phyloP scores from a whole-genome alignment of 1,139 yeast species.

The Taphrina communis region DNA sequence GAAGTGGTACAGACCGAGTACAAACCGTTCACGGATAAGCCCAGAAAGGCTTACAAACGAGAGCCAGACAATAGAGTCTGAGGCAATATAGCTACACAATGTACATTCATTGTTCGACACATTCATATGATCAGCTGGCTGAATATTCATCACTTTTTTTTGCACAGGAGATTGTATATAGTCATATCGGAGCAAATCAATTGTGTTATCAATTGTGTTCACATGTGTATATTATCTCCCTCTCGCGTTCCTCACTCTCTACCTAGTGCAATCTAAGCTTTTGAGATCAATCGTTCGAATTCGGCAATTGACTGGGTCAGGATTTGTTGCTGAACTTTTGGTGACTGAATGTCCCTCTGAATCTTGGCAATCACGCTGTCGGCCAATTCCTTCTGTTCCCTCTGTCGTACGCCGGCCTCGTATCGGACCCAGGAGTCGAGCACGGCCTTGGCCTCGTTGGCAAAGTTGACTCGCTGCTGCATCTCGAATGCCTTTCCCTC shows the following conservation, averaged over 20 bases:
- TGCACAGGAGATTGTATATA: too few species aligned
- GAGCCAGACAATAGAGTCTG: neutral
- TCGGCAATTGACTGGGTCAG: constrained; percentile 90
- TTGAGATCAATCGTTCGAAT: constrained; percentile 60
- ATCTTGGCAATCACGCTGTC: constrained; percentile 86
- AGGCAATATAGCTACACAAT: too few species aligned
- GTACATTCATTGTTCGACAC: too few species aligned
- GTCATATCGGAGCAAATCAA: too few species aligned
- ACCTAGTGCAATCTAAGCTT: constrained; percentile 25
- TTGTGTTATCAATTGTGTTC: neutral
- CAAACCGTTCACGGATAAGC: neutral
- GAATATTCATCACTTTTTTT: too few species aligned
- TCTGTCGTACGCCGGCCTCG: constrained; percentile 94
- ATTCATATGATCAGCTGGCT: too few species aligned
- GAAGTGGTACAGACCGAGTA: constrained; percentile 15
- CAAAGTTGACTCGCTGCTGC: constrained; percentile 87
- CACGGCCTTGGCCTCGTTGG: constrained; percentile 88
- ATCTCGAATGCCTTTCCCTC: constrained; percentile 93
- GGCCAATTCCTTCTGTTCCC: constrained; percentile 91
- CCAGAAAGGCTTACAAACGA: neutral
- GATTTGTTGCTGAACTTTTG: constrained; percentile 92
- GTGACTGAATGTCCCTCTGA: constrained; percentile 78
- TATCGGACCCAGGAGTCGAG: constrained; percentile 99
- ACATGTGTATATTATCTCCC: neutral
- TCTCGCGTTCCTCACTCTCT: neutral